phyloP scores from a whole-genome alignment of 768 basidiomycete genomes.

The Boletus barrowsii region DNA sequence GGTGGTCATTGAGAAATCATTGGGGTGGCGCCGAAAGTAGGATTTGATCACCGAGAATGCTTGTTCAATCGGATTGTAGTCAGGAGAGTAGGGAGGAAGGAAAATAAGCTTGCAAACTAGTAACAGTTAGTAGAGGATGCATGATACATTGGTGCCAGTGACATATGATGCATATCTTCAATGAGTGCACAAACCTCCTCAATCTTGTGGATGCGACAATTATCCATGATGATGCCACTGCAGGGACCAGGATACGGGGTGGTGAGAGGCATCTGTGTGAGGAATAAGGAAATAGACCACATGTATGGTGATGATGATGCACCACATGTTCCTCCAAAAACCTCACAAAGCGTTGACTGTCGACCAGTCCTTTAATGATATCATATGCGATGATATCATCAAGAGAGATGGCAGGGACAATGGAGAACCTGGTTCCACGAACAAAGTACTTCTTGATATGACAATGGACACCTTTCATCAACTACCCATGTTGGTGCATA shows the following conservation, averaged over 20 bases:
- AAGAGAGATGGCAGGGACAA: slow-evolving; percentile 19
- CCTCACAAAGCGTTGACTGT: background rate
- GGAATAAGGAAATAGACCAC: background rate
- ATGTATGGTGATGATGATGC: background rate
- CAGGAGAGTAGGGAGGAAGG: no score
- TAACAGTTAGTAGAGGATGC: background rate
- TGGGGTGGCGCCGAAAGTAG: background rate
- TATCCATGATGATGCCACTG: slow-evolving; percentile 23
- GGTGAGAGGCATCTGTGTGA: slow-evolving; percentile 2
- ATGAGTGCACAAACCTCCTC: slow-evolving; percentile 16
- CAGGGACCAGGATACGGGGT: background rate
- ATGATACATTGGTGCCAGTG: background rate
- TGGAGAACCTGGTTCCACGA: slow-evolving; percentile 1
- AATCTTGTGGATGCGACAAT: slow-evolving; percentile 23
- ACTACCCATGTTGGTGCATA: background rate
- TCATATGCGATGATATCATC: slow-evolving; percentile 20
- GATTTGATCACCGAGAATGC: background rate
- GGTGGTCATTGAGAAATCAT: background rate
- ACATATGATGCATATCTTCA: slow-evolving; percentile 20
- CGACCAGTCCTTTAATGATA: slow-evolving; percentile 15
- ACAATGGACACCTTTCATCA: background rate
- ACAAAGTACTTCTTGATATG: slow-evolving; percentile 10
- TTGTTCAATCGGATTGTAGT: no score
- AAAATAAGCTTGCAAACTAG: no score
- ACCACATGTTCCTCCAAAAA: slow-evolving; percentile 14